phyloP scores from a whole-genome alignment of 2,329 filamentous ascomycete species.

The Epichloe amarillans region DNA sequence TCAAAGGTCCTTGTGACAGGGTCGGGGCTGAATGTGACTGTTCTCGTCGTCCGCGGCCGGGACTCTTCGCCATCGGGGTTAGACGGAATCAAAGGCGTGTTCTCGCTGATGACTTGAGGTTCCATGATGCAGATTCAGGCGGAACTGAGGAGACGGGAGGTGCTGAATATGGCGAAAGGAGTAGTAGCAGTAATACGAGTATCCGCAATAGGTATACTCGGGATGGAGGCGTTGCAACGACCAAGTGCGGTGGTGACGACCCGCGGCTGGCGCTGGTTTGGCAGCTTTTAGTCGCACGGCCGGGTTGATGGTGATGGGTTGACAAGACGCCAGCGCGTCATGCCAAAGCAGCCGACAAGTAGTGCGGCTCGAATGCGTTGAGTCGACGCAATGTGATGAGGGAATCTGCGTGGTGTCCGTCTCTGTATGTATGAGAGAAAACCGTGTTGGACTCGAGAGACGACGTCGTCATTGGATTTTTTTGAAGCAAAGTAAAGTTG shows the following conservation, averaged over 20 bases:
- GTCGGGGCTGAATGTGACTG: slow-evolving; percentile 66
- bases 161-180: background rate
- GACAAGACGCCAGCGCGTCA: background rate
- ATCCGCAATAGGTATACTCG: background rate
- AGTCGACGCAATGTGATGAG: background rate
- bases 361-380: background rate
- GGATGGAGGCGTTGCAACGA: background rate
- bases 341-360: background rate
- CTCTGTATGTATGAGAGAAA: background rate
- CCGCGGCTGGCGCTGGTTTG: background rate
- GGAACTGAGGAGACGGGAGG: background rate
- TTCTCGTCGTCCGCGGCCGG: slow-evolving; percentile 39
- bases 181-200: background rate
- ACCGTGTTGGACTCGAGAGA: background rate
- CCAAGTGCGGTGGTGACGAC: background rate
- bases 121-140: slow-evolving; percentile 10
- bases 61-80: slow-evolving; percentile 12
- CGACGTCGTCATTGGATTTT: background rate
- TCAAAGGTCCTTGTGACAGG: slow-evolving; percentile 50
- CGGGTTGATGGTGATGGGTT: background rate
- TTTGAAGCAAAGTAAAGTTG: background rate
- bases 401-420: no score
- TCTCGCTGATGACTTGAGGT: slow-evolving; percentile 17
- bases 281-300: background rate
- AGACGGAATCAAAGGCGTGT: slow-evolving; percentile 21